These are phyloP conservation scores for Kluyveromyces sp. DNA, from an alignment of 1,139 yeast species.

Conservation along the genomic window DNA sequence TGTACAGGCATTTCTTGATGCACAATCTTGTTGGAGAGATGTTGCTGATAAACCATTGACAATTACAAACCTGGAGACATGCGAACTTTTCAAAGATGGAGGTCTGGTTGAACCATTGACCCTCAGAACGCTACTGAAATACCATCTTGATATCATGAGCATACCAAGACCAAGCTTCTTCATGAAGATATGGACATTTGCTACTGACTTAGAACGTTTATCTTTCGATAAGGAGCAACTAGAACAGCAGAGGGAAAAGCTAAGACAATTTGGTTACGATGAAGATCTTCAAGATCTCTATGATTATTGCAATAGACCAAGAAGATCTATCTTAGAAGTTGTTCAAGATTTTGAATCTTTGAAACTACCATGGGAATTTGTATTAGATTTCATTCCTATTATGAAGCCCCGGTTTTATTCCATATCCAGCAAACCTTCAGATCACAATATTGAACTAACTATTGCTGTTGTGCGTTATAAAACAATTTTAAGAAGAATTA, in stretches of 20 bases:
- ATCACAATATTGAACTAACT: slow-evolving; percentile 39
- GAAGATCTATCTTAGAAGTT: slow-evolving; percentile 80
- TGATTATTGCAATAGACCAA: slow-evolving; percentile 84
- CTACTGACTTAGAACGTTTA: slow-evolving; percentile 36
- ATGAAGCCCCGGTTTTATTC: slow-evolving; percentile 79
- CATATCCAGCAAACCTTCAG: slow-evolving; percentile 56
- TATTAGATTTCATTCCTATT: slow-evolving; percentile 69
- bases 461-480: slow-evolving; percentile 82
- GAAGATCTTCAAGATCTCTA: slow-evolving; percentile 72
- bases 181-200: slow-evolving; percentile 61
- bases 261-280: slow-evolving; percentile 65
- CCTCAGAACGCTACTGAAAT: slow-evolving; percentile 60
- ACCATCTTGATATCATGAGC: slow-evolving; percentile 73
- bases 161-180: slow-evolving; percentile 85
- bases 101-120: slow-evolving; percentile 57
- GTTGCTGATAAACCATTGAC: slow-evolving; percentile 46
- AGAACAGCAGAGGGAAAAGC: slow-evolving; percentile 63
- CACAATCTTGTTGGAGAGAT: slow-evolving; percentile 63
- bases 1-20: slow-evolving; percentile 57
- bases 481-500: slow-evolving; percentile 65
- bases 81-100: slow-evolving; percentile 37
- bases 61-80: slow-evolving; percentile 24
- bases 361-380: slow-evolving; percentile 61
- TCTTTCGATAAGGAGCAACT: slow-evolving; percentile 25
- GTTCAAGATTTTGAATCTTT: slow-evolving; percentile 71